Evolutionary conservation across 2,329 filamentous ascomycete species (phyloP).

Genomic region (Epicoccum sorghinum): DNA sequence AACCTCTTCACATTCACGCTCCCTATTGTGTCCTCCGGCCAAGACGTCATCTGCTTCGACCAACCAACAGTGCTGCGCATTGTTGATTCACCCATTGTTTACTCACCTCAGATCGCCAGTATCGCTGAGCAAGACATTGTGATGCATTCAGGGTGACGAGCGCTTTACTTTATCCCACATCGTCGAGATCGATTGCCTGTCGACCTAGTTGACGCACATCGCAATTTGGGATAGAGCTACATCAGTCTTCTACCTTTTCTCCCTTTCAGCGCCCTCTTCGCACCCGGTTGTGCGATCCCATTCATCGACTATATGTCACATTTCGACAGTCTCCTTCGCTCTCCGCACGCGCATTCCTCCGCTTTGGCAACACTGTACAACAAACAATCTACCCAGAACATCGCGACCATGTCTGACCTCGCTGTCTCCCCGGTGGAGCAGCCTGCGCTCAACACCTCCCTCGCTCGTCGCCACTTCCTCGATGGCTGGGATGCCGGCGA

Average conservation of each 20-base stretch:
- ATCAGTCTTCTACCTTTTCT: conserved; percentile 12
- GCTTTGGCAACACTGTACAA: conserved; percentile 8
- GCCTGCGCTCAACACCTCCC: conserved; percentile 15
- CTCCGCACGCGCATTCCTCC: conserved; percentile 15
- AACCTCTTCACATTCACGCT: conserved; percentile 12
- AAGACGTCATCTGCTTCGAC: conserved; percentile 17
- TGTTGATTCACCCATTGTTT: conserved; percentile 14
- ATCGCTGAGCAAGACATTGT: conserved; percentile 27
- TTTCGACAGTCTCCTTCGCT: conserved; percentile 12
- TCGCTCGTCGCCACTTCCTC: conserved; percentile 34
- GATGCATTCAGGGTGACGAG: conserved; percentile 39
- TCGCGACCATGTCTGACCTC: conserved; percentile 32
- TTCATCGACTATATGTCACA: conserved; percentile 15
- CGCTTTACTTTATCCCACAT: conserved; percentile 26
- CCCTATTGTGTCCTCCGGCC: neutral
- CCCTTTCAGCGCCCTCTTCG: conserved; percentile 3
- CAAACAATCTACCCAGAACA: conserved; percentile 7
- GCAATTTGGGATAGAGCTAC: conserved; percentile 25
- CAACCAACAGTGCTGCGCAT: conserved; percentile 30
- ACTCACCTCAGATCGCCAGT: conserved; percentile 1
- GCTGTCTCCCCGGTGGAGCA: conserved; percentile 17
- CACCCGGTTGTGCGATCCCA: conserved; percentile 25
- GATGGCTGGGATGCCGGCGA: conserved; percentile 38
- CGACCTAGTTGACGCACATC: conserved; percentile 18
- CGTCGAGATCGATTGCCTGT: conserved; percentile 26